phyloP scores from a whole-genome alignment of 2,329 filamentous ascomycete genomes.

The Moelleriella libera region DNA sequence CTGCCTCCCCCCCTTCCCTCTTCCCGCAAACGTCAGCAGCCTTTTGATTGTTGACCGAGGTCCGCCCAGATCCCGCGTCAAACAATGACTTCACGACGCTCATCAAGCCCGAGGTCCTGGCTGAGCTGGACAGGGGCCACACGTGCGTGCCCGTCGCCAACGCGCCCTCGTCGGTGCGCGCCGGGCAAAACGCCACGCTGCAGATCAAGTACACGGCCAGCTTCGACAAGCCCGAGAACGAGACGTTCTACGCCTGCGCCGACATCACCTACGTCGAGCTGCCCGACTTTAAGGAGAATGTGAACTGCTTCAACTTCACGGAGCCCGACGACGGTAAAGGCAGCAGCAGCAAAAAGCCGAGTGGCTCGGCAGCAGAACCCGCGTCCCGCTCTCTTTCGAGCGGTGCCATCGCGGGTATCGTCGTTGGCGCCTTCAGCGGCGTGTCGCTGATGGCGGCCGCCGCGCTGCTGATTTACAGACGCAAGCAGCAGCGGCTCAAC shows the following conservation, averaged over 20 bases:
- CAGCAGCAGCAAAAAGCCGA: conserved; percentile 1
- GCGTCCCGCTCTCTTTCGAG: conserved; percentile 32
- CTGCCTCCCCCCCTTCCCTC: no score
- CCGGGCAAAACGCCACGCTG: conserved; percentile 31
- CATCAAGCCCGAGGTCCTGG: conserved; percentile 18
- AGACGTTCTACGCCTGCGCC: conserved; percentile 35
- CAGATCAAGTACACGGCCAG: conserved; percentile 32
- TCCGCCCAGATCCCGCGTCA: conserved; percentile 19
- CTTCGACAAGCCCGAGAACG: conserved; percentile 25
- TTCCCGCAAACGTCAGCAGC: no score
- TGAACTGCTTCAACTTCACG: conserved; percentile 32
- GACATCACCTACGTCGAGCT: conserved; percentile 29
- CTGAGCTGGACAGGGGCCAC: conserved; percentile 28
- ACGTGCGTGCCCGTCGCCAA: conserved; percentile 27
- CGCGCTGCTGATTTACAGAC: conserved; percentile 38
- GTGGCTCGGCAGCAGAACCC: background rate
- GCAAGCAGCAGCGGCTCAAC: conserved; percentile 12
- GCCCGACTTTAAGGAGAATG: conserved; percentile 15
- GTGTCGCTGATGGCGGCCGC: conserved; percentile 45
- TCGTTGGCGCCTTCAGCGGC: conserved; percentile 53
- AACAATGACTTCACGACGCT: conserved; percentile 25
- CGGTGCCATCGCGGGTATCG: conserved; percentile 62
- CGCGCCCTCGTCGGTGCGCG: conserved; percentile 16
- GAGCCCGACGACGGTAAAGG: conserved; percentile 9
- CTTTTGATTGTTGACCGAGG: background rate